Conservation (phyloP, 176 grass and related monocot genomes). For the Ensete ventricosum region DNA sequence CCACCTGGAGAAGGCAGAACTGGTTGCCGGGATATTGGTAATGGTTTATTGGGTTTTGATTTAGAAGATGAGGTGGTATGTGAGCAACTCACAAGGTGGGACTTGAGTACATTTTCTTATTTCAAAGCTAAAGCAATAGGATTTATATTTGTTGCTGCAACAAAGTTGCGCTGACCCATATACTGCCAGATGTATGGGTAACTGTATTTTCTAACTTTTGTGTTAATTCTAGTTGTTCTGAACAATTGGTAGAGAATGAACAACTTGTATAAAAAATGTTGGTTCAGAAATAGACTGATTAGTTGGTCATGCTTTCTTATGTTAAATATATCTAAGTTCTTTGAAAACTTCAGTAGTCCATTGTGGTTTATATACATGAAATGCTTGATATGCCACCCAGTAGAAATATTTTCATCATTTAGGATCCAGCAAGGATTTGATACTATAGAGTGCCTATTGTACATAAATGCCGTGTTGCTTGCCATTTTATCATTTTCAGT, state of each 20-base stretch:
- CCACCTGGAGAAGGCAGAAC: constrained; percentile 17
- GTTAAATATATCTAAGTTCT: background rate
- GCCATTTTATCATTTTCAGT: too few relatives aligned
- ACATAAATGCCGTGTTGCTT: too few relatives aligned
- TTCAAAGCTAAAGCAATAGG: background rate
- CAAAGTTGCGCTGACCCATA: too few relatives aligned
- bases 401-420: too few relatives aligned
- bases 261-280: background rate
- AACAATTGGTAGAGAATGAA: background rate
- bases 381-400: background rate
- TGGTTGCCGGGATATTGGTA: background rate
- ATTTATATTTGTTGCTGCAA: too few relatives aligned
- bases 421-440: too few relatives aligned
- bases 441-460: too few relatives aligned
- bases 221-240: background rate
- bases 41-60: constrained; percentile 29
- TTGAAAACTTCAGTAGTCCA: background rate
- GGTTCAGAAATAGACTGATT: background rate
- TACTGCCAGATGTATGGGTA: too few relatives aligned
- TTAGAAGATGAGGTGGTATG: constrained; percentile 82
- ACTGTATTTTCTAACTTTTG: too few relatives aligned
- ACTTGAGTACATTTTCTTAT: background rate
- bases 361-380: background rate
- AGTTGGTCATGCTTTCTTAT: background rate
- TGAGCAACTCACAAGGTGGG: constrained; percentile 87